Percentiles rank a stretch among this genome's conserved stretches.
Evolutionary conservation across 345 rosid species (phyloP).

Genomic region (Ceriops decandra): DNA sequence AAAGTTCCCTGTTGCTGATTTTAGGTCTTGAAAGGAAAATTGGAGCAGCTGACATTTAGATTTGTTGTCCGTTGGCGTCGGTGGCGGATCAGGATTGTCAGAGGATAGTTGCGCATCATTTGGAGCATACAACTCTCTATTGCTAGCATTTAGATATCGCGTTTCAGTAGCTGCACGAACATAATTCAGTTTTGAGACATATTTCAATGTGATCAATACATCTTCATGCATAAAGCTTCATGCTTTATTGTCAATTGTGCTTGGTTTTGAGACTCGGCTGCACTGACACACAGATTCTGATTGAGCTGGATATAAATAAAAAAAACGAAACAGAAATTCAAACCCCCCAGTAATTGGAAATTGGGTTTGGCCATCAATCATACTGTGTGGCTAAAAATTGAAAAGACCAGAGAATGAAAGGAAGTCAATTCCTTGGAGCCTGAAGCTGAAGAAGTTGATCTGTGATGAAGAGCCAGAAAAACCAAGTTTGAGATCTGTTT

Average conservation of each 20-base stretch:
- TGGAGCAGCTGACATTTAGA: conserved; percentile 35
- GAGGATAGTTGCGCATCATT: conserved; percentile 52
- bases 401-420: not conserved
- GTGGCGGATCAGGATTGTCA: conserved; percentile 39
- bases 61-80: conserved; percentile 25
- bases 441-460: conserved; percentile 7
- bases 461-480: conserved; percentile 12
- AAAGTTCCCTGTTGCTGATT: conserved; percentile 33
- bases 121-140: conserved; percentile 53
- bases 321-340: not conserved
- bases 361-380: not conserved
- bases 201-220: not conserved
- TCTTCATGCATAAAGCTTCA: not conserved
- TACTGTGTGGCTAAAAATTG: not conserved
- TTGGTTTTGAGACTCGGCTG: not conserved
- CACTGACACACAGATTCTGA: not conserved
- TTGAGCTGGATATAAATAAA: not conserved
- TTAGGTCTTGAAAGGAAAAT: conserved; percentile 29
- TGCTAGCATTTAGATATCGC: conserved; percentile 72
- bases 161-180: conserved; percentile 57
- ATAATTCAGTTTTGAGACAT: conserved; percentile 1
- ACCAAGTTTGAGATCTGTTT: conserved; percentile 23
- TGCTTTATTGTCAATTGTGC: conserved; percentile 3
- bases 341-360: not conserved
- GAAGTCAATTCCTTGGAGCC: not conserved